A percentile compares a stretch with the other conserved stretches of the same genome.
Evolutionary conservation across 1,284 basidiomycete genomes (phyloP).

Genomic region (Sphaerobolus stellatus): DNA sequence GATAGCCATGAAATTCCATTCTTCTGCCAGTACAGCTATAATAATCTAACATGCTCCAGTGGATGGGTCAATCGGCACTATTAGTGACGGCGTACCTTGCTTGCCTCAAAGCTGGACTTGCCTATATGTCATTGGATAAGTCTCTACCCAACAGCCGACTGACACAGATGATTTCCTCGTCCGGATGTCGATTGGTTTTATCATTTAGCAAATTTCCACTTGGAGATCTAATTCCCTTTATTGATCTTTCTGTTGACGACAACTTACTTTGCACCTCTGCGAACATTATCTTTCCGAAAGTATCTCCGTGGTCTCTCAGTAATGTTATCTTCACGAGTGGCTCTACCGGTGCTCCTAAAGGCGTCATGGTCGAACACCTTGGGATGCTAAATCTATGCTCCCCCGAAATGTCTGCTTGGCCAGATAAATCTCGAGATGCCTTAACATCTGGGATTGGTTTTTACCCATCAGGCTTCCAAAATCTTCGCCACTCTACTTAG

Average conservation of each 20-base stretch:
- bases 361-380: constrained; percentile 6
- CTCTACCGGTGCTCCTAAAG: not conserved
- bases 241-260: not conserved
- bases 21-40: constrained; percentile 25
- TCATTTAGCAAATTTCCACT: no score
- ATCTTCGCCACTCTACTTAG: no score
- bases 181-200: not conserved
- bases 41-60: not conserved
- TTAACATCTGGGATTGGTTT: no score
- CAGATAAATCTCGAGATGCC: no score
- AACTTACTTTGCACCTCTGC: not conserved
- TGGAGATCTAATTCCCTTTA: not conserved
- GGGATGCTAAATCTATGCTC: no score
- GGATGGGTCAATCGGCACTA: constrained; percentile 8
- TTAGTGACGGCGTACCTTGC: constrained; percentile 30
- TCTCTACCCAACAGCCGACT: not conserved
- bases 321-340: not conserved
- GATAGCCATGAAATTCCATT: constrained; percentile 25
- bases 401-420: no score
- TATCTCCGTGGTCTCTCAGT: no score
- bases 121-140: not conserved
- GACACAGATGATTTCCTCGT: not conserved
- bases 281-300: no score
- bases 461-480: no score
- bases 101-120: constrained; percentile 31